Base-by-base conservation (phyloP, 78 protist genomes). In the Cavenderia fasciculata region DNA sequence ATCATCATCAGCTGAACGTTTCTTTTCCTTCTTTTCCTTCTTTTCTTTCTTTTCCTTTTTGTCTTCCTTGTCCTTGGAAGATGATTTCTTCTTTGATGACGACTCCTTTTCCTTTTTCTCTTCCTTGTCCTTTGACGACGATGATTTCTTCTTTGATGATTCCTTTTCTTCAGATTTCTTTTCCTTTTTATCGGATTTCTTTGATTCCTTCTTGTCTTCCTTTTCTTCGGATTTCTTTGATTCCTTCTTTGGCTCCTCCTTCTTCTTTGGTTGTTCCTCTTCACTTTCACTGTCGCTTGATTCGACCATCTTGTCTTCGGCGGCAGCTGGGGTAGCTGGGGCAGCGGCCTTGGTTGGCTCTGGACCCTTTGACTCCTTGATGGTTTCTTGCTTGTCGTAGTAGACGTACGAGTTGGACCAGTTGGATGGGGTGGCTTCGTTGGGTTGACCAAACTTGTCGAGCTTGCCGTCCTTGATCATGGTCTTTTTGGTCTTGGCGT, bases 371-470 rank as follows among this genome's bases (percentile, higher is more conserved):
- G 7, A 43, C 79, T 1, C 23, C 25, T 7, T 34, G 21, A 54
- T 43, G 40, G 52, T 46, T 51, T 27, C 19, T 31, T 12, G 77
- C 93, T n/a, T n/a, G 34, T 70, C 21, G 92, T 72, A 74, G 85
- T 96, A 96, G 33, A 38, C 85, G 78, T 94, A 96, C 25, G 46
- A 66, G 10, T 21, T 40, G 21, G 38, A 27, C 99, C 99, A 99
- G 23, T 86, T 92, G 33, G 66, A 25, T 23, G 99, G 99, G 29
- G 99, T 99, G 27, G 66, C 44, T 68, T 97, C 99, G 92, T 96
- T 98, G 66, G 96, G 95, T 38, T 87, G 63, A 66, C 99, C 99
- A 94, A 92, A 94, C 96, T 99, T 98, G 96, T 97, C 99, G 27
- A 99, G 94, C 85, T 92, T 92, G 68, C 99, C 99, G n/a, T 72